Base-by-base conservation (phyloP, 805 yeast genomes). In the Candida odintsovae region DNA sequence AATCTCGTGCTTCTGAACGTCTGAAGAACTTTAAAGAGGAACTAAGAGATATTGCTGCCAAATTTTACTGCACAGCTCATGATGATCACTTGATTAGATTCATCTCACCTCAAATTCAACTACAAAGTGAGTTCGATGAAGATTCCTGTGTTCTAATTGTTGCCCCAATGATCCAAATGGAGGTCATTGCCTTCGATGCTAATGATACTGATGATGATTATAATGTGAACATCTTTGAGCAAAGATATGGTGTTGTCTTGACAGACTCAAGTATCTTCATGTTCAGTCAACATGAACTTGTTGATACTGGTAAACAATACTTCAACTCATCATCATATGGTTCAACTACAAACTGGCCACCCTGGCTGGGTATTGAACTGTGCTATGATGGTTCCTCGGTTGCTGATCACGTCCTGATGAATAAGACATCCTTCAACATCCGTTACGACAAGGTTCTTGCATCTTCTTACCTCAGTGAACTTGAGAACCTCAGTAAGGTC, bases 31-130 rank as follows among this genome's bases (percentile, higher is more conserved):
- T 84, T 57, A 78, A 80, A 35, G 69, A 72, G 3, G 80, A 77
- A 28, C 62, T 88, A 31, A 53, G 56, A 65, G 76, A 49, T 55
- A 59, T 6, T 61, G 74, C 64, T 7, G 62, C 66, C 1, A 67
- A 64, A 2, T 61, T 66, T 38, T 49, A 61, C 56, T 67, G 46
- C 71, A 63, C 55, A 48, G 59, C 71, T 4, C 70, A 63, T 38
- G 78, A 82, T 44, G 78, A 85, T 38, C 85, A 80, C 59, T 68
- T 82, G 50, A 72, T 90, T 26, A 81, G 81, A 49, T 70, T 92
- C 38, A 69, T 84, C 6, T 78, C 88, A 23, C 96, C 97, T 0
- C 97, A 92, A 62, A 78, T 90, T 41, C 97, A 90, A 60, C 56
- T 85, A 22, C 72, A 77, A 41, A 70, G 78, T 15, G 72, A 72